Evolutionary conservation across 2,329 filamentous ascomycete species (phyloP).

Genomic region (Colletotrichum higginsianum): DNA sequence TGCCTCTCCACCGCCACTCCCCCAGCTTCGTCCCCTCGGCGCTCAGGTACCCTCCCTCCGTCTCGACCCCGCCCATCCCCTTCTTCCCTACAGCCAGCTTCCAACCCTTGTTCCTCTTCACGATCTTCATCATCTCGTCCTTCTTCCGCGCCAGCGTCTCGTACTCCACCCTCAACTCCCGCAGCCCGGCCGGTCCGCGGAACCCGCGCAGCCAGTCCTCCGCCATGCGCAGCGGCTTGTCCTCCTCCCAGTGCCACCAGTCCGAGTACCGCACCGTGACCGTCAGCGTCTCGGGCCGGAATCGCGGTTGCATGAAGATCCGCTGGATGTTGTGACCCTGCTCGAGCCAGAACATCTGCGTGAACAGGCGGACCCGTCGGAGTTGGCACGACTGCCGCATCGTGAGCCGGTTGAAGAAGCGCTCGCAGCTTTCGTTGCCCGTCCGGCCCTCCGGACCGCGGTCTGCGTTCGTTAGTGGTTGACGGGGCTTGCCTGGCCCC

Average conservation of each 20-base stretch:
- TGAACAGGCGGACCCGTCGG: constrained; percentile 55
- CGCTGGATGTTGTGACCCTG: constrained; percentile 44
- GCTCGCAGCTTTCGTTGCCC: not conserved
- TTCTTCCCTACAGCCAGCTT: constrained; percentile 11
- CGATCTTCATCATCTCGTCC: constrained; percentile 61
- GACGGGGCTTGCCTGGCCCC: not conserved
- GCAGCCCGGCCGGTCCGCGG: constrained; percentile 50
- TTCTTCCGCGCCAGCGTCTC: constrained; percentile 64
- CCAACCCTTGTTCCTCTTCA: constrained; percentile 45
- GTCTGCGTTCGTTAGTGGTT: not conserved
- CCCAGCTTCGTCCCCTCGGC: constrained; percentile 20
- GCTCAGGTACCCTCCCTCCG: constrained; percentile 22
- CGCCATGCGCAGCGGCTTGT: constrained; percentile 54
- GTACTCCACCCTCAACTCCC: constrained; percentile 60
- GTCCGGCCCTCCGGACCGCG: constrained; percentile 22
- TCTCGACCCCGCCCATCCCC: not conserved
- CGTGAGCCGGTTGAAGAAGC: constrained; percentile 28
- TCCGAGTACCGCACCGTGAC: constrained; percentile 66
- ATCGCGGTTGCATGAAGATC: constrained; percentile 48
- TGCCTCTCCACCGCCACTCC: constrained; percentile 31
- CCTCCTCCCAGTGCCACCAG: constrained; percentile 62
- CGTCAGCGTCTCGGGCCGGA: constrained; percentile 55
- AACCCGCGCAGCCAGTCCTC: constrained; percentile 53
- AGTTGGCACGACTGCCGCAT: constrained; percentile 44
- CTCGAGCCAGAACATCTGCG: constrained; percentile 59